Base-by-base conservation (phyloP, 371 early-diverging fungal genomes). In the Lichtheimia ramosa region DNA sequence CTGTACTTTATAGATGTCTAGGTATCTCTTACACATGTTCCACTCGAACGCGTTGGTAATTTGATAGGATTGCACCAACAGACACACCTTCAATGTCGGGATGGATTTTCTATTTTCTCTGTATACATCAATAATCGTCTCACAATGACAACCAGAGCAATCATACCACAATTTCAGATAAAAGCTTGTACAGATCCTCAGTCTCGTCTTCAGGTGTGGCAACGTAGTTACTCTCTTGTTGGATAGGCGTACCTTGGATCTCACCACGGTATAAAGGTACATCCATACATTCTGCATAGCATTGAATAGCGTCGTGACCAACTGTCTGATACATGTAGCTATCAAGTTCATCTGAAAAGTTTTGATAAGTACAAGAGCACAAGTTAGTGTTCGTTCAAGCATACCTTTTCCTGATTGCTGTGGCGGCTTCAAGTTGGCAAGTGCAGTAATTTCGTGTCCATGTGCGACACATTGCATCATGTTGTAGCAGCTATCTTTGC, bases 321-420 rank as follows among this genome's bases (percentile, higher is more conserved):
- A 99, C 99, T 0, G 99, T 98, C 73, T 99, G 99, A 71, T 95
- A 99, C 95, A 99, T 96, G 79, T 89, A 98, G 59, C 94, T 95
- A 82, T 99, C 99, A 51, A 94, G 64, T 60, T 99, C 99, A 60
- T 92, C 95, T 89, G 56, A 15, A 16, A 39, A 5, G 6, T 10
- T 34, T 34, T 34, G 10, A 2, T 27, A 12, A 27, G 16, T 10
- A 24, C 50, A 28, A 28, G 18, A 24, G 6, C 21, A 2, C 4
- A 4, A 61, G 20, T 25, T 21, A n/a, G 1, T 15, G 10, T 1
- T 42, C 13, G n/a, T 54, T 3, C 0, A 1, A 48, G 8, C 13
- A 21, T 42, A 91, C 92, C 91, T 83, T 88, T 88, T 3, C 72
- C 84, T 0, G 75, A 77, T 18, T 56, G 61, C 21, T 63, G 63